Conservation (phyloP, 495 filamentous ascomycete genomes). For the Neurospora sp. region DNA sequence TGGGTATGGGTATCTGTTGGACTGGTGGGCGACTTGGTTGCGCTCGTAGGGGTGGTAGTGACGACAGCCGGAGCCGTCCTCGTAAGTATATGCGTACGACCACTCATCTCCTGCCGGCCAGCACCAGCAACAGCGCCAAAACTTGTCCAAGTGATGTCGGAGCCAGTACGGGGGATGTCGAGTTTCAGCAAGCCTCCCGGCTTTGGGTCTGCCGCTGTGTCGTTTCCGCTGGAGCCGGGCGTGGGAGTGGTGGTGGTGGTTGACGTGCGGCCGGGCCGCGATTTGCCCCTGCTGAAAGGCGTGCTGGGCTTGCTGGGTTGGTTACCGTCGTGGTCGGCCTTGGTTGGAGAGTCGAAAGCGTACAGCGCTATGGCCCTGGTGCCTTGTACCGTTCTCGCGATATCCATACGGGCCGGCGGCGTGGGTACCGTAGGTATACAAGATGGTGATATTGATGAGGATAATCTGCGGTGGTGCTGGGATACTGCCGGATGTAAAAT, state of each 20-base stretch:
- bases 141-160: neutral
- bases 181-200: constrained; percentile 3
- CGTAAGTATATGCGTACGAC: constrained; percentile 22
- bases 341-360: neutral
- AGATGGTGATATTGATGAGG: neutral
- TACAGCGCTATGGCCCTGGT: neutral
- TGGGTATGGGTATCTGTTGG: neutral
- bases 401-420: neutral
- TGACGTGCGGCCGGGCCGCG: neutral
- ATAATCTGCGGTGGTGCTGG: neutral
- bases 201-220: constrained; percentile 7
- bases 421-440: neutral
- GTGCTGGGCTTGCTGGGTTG: neutral
- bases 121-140: constrained; percentile 1
- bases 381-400: neutral
- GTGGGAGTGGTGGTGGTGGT: constrained; percentile 1
- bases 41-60: too few relatives aligned
- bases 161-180: neutral
- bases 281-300: neutral
- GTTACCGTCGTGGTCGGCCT: neutral
- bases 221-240: constrained; percentile 4
- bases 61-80: constrained; percentile 13
- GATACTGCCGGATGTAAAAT: neutral
- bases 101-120: constrained; percentile 37
- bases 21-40: neutral